These are phyloP conservation scores for Phytophthora podocarpi DNA, from an alignment of 352 stramenopile genomes.

Conservation along the genomic window DNA sequence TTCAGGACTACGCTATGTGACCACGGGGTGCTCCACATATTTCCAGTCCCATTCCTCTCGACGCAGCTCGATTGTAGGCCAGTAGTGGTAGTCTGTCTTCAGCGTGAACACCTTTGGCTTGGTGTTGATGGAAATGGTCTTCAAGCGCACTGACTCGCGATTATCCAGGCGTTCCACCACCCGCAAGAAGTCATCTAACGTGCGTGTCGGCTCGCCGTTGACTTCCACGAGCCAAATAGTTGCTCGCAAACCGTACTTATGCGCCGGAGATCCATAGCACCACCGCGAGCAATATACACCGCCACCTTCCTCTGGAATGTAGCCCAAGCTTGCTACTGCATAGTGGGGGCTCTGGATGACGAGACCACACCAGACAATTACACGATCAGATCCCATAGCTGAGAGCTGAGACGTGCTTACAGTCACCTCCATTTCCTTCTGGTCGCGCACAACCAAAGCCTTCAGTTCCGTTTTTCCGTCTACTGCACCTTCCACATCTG, in stretches of 20 bases:
- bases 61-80: slow-evolving; percentile 86
- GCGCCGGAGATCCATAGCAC: slow-evolving; percentile 90
- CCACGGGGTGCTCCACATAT: slow-evolving; percentile 48
- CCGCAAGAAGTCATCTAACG: slow-evolving; percentile 85
- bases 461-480: slow-evolving; percentile 57
- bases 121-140: slow-evolving; percentile 91
- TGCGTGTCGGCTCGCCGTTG: slow-evolving; percentile 81
- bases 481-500: slow-evolving; percentile 73
- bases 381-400: slow-evolving; percentile 84
- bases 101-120: slow-evolving; percentile 91
- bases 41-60: slow-evolving; percentile 73
- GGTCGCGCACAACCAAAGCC: slow-evolving; percentile 77
- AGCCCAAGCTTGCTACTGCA: slow-evolving; percentile 81
- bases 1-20: background rate
- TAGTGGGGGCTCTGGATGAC: slow-evolving; percentile 93
- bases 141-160: slow-evolving; percentile 85
- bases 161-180: slow-evolving; percentile 85
- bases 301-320: slow-evolving; percentile 84
- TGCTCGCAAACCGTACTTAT: slow-evolving; percentile 91
- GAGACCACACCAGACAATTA: slow-evolving; percentile 91
- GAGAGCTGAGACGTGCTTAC: slow-evolving; percentile 71
- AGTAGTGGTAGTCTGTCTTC: slow-evolving; percentile 93
- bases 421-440: slow-evolving; percentile 65
- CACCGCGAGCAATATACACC: slow-evolving; percentile 91
- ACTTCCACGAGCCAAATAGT: slow-evolving; percentile 93